Percentiles rank a stretch among this genome's conserved stretches.
Evolutionary conservation across 148 eudicot genomes (phyloP).

Genomic region (Fallopia convolvulus): DNA sequence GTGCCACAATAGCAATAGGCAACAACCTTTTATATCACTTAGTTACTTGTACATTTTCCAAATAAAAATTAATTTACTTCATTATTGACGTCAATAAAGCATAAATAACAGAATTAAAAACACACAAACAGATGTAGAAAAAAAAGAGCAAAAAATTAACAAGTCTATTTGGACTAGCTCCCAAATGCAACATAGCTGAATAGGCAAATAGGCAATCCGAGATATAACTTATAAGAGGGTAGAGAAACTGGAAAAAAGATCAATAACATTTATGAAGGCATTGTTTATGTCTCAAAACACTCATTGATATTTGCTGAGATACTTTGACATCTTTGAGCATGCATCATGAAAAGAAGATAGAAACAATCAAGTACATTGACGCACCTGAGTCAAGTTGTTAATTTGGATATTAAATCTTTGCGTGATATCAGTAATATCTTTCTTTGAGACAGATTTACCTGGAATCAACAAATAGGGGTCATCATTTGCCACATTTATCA

Average conservation of each 20-base stretch:
- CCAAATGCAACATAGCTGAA: no score
- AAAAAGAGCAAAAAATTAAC: not conserved
- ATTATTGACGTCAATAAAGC: not conserved
- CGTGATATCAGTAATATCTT: slow-evolving; percentile 51
- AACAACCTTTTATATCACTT: not conserved
- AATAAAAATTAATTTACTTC: not conserved
- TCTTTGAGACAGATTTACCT: slow-evolving; percentile 63
- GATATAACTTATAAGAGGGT: no score
- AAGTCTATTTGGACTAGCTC: no score
- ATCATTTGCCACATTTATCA: not conserved
- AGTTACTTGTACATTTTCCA: not conserved
- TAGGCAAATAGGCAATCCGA: no score
- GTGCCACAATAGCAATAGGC: not conserved
- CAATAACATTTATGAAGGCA: not conserved
- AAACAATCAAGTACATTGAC: slow-evolving; percentile 6
- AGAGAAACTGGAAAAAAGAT: not conserved
- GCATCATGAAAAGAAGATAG: not conserved
- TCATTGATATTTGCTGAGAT: not conserved
- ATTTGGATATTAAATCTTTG: slow-evolving; percentile 90
- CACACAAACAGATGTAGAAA: not conserved
- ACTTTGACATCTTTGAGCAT: not conserved
- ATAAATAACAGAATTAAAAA: not conserved
- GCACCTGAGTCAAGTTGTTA: slow-evolving; percentile 90
- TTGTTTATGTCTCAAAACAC: not conserved
- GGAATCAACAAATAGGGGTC: slow-evolving; percentile 20